Base-by-base conservation (phyloP, 2,329 filamentous ascomycete species). In the Paracoccidioides brasiliensis region DNA sequence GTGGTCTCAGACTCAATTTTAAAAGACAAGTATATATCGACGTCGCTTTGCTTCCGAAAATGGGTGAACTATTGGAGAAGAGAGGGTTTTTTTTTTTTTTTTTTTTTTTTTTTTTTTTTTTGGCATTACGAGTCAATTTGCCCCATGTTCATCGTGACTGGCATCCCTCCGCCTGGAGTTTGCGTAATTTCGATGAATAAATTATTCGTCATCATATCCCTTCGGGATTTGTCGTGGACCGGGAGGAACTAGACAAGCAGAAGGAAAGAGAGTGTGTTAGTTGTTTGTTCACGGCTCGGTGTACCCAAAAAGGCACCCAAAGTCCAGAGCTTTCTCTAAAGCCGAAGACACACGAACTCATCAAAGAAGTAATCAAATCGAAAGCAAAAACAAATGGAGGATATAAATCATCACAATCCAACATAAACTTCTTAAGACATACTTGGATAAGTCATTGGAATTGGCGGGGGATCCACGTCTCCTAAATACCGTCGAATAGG, bases 361-460 rank as follows among this genome's bases (percentile, higher is more conserved):
- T 22, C 22, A 22, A 22, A 22, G 22, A 22, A 22, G 22, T 2
- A 28, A 30, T 30, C 37, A 15, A 50, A 37, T 33, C 0, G n/a
- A 38, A 28, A 6, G 22, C 6, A 52, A 48, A 51, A 32, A 33
- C 6, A 28, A 42, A 53, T 8, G 12, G 14, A 22, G 30, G 35
- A 22, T 44, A 28, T 32, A 37, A 12, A 38, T 12, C 33, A 37
- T 9, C 14, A 28, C 4, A 50, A 50, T 5, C 5, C n/a, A 38
- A 38, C n/a, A 33, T n/a, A 50, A 50, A 9, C 22, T 22, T 22
- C 22, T 22, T 22, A 49, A 52, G 44, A 80, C 88, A 70, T 81
- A 97, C 91, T 81, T 58, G 93, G 93, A 78, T 97, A 98, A 69
- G 90, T 94, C 71, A 90, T 75, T 37, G 93, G 93, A 61, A 97